Percentiles rank a stretch among this genome's conserved stretches.
Conservation (phyloP, 768 basidiomycete species). For the Hydnomerulius pinastri region DNA sequence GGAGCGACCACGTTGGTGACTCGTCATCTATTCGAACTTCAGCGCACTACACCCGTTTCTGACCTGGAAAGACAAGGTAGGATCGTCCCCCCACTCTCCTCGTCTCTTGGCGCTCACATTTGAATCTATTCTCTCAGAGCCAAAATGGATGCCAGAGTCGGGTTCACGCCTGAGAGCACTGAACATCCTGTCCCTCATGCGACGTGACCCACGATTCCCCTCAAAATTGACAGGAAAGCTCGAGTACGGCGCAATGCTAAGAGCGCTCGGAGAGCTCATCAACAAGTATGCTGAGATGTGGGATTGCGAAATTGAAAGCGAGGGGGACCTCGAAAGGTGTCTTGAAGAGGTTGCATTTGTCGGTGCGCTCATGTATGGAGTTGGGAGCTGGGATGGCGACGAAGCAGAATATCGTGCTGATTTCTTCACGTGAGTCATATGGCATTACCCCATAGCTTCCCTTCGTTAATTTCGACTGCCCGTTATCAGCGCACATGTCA, state of each 20-base stretch:
- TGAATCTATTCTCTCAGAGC: not conserved
- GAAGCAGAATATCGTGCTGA: conserved; percentile 49
- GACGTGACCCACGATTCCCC: conserved; percentile 40
- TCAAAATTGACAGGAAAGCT: not conserved
- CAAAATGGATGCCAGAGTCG: not conserved
- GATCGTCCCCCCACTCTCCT: conserved; percentile 23
- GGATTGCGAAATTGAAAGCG: conserved; percentile 35
- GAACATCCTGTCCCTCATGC: conserved; percentile 48
- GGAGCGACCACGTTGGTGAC: conserved; percentile 32
- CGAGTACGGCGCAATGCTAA: conserved; percentile 17
- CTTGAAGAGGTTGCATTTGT: conserved; percentile 60
- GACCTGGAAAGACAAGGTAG: conserved; percentile 8
- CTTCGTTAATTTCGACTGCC: not conserved
- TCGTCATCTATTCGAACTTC: conserved; percentile 17
- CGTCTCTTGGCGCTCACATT: conserved; percentile 27
- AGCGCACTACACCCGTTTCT: conserved; percentile 5
- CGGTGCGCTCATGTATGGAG: conserved; percentile 50
- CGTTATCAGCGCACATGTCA: conserved; percentile 61
- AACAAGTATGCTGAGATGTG: conserved; percentile 41
- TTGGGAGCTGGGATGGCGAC: conserved; percentile 45
- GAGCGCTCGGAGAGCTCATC: conserved; percentile 35
- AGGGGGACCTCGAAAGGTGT: conserved; percentile 43
- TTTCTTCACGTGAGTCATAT: conserved; percentile 53
- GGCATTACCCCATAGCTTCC: not conserved
- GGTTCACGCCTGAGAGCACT: conserved; percentile 30